phyloP scores from a whole-genome alignment of 2,329 filamentous ascomycete genomes.

The Hypomyces rosellus region DNA sequence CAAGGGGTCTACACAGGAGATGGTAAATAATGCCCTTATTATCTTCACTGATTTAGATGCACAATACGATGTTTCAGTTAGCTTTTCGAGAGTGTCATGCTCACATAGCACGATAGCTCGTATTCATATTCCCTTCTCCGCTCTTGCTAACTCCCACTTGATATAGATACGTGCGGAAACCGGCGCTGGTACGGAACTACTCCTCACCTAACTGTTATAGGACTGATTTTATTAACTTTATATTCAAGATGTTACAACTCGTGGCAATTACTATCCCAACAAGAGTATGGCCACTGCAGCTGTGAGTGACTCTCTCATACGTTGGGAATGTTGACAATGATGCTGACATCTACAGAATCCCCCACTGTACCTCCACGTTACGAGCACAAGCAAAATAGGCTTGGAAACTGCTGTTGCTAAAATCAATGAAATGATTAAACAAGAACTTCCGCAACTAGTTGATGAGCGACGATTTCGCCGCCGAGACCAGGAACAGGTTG shows the following conservation, averaged over 20 bases:
- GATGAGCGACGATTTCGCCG: conserved; percentile 90
- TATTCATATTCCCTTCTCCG: conserved; percentile 60
- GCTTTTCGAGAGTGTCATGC: conserved; percentile 58
- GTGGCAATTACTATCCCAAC: conserved; percentile 93
- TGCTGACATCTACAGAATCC: conserved; percentile 58
- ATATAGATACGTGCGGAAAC: conserved; percentile 99
- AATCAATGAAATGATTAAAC: conserved; percentile 92
- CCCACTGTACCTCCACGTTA: conserved; percentile 90
- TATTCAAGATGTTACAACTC: conserved; percentile 88
- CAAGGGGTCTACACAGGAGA: conserved; percentile 96
- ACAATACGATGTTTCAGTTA: conserved; percentile 26
- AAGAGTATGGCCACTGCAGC: conserved; percentile 93
- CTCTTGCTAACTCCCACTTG: conserved; percentile 92
- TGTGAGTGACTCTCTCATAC: conserved; percentile 48
- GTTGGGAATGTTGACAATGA: not conserved
- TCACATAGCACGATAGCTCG: conserved; percentile 65
- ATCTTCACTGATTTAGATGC: conserved; percentile 28
- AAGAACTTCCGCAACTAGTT: conserved; percentile 90
- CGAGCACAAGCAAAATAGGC: conserved; percentile 85
- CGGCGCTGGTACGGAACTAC: conserved; percentile 87
- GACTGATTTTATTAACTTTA: conserved; percentile 46
- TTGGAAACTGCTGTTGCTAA: conserved; percentile 80
- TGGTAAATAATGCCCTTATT: conserved; percentile 75
- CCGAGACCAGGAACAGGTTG: conserved; percentile 71
- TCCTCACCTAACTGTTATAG: conserved; percentile 27